Conservation (phyloP, 305 asterid genomes). For the Fraxinus dipetala region DNA sequence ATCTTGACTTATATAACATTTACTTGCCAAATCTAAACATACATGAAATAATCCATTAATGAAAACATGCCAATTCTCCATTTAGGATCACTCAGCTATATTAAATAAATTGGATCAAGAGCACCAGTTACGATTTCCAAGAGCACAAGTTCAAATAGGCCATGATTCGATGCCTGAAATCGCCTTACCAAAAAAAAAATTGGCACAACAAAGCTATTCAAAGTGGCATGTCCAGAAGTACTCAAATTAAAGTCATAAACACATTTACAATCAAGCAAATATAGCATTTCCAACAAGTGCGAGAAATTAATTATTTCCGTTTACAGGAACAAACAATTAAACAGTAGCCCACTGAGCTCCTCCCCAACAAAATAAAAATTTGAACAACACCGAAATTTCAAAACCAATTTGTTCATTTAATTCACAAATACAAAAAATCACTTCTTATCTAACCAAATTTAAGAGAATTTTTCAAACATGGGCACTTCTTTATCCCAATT, state of each 20-base stretch:
- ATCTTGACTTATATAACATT: background rate
- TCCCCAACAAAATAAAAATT: background rate
- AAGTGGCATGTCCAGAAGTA: background rate
- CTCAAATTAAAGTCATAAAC: background rate
- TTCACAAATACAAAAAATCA: background rate
- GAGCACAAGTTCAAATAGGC: background rate
- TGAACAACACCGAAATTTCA: background rate
- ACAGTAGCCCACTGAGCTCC: background rate
- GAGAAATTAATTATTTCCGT: background rate
- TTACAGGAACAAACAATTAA: background rate
- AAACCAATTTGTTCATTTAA: background rate
- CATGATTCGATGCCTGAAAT: background rate
- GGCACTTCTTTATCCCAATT: background rate
- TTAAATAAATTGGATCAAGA: background rate
- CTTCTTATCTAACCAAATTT: background rate
- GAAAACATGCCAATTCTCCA: background rate
- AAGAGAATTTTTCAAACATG: background rate
- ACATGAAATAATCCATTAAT: background rate
- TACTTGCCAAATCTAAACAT: slow-evolving; percentile 7
- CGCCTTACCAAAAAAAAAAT: background rate
- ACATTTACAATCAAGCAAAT: background rate
- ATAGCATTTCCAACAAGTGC: background rate
- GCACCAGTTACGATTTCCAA: slow-evolving; percentile 3
- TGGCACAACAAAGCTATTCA: background rate
- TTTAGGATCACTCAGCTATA: slow-evolving; percentile 2